Evolutionary conservation across 2,329 filamentous ascomycete species (phyloP).

Genomic region (Monosporascus ibericus): DNA sequence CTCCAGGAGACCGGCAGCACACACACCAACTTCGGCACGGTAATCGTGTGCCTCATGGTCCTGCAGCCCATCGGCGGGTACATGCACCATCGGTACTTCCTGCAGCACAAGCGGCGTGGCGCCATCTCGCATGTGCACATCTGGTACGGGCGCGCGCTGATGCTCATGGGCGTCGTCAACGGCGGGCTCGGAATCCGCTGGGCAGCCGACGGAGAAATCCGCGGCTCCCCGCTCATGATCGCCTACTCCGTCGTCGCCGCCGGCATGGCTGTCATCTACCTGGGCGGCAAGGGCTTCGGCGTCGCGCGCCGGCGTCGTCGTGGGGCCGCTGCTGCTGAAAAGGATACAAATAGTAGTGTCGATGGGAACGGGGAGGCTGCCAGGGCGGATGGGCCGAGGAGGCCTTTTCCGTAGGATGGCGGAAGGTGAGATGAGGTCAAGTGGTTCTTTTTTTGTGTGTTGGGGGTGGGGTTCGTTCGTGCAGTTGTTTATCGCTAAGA

Average conservation of each 20-base stretch:
- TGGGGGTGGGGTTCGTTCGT: too few species aligned
- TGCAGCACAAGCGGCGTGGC: slow-evolving; percentile 40
- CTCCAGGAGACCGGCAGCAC: slow-evolving; percentile 43
- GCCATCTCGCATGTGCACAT: slow-evolving; percentile 51
- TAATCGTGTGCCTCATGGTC: slow-evolving; percentile 46
- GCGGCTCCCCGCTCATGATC: slow-evolving; percentile 36
- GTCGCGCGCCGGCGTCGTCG: background rate
- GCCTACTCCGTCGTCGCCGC: slow-evolving; percentile 52
- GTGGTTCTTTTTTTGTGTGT: background rate
- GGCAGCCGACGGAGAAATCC: slow-evolving; percentile 33
- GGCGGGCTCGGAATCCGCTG: slow-evolving; percentile 56
- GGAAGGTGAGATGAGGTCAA: background rate
- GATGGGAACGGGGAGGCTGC: background rate
- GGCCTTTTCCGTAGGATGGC: background rate
- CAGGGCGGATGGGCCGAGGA: background rate
- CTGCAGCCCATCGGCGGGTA: slow-evolving; percentile 54
- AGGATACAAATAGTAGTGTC: background rate
- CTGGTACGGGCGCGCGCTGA: slow-evolving; percentile 55
- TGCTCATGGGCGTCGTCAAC: slow-evolving; percentile 55
- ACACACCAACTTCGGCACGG: slow-evolving; percentile 52
- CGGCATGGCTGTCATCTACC: slow-evolving; percentile 41
- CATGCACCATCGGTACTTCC: slow-evolving; percentile 50
- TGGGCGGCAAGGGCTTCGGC: slow-evolving; percentile 23
- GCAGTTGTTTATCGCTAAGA: too few species aligned
- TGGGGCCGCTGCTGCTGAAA: background rate